These are phyloP conservation scores for Pharus latifolius DNA, from an alignment of 176 grass and related monocot species.

Conservation along the genomic window DNA sequence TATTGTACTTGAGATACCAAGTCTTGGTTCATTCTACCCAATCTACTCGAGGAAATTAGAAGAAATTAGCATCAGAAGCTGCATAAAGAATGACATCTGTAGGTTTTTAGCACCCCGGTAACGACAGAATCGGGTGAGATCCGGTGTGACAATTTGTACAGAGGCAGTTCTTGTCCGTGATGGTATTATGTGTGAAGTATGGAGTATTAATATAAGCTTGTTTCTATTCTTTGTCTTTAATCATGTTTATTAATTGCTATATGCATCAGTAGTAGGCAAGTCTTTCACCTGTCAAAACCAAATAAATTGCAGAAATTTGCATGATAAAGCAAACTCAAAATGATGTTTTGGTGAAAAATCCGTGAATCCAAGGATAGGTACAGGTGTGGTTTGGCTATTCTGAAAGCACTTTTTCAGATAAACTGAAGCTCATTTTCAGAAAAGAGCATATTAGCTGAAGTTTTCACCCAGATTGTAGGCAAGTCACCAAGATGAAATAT, in stretches of 20 bases:
- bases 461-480: too few relatives aligned
- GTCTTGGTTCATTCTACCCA: not conserved
- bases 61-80: conserved; percentile 1
- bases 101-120: not conserved
- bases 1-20: not conserved
- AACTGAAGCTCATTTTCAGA: too few relatives aligned
- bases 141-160: conserved; percentile 15
- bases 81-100: not conserved
- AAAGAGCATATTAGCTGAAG: too few relatives aligned
- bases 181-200: conserved; percentile 3
- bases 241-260: not conserved
- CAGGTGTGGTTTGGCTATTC: too few relatives aligned
- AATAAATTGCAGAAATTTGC: not conserved
- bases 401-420: too few relatives aligned
- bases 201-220: not conserved
- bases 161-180: not conserved
- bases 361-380: not conserved
- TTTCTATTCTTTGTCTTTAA: not conserved
- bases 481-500: too few relatives aligned
- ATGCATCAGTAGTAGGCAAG: not conserved
- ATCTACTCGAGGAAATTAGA: not conserved
- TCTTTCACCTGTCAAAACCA: not conserved
- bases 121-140: not conserved
- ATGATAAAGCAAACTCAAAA: not conserved
- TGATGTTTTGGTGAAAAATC: not conserved